These are phyloP conservation scores for Wickerhamiella musiphila DNA, from an alignment of 805 yeast genomes.

Conservation along the genomic window DNA sequence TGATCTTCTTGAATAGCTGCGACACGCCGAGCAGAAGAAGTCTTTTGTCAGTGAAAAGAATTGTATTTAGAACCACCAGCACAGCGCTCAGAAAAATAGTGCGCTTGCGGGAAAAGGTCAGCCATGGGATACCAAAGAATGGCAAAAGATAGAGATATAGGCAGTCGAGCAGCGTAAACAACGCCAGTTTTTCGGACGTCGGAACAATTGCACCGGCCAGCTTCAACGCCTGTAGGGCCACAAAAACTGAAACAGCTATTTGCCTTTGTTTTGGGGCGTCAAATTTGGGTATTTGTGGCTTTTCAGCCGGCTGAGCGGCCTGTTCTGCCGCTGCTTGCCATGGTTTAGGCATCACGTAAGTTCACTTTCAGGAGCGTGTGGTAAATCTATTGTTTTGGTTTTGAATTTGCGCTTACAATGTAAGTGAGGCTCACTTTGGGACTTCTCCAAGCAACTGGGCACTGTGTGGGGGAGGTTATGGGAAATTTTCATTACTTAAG, in stretches of 20 bases:
- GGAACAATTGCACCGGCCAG: constrained; percentile 47
- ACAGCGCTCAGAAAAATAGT: constrained; percentile 32
- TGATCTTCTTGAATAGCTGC: constrained; percentile 13
- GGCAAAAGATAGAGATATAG: constrained; percentile 55
- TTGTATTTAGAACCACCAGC: constrained; percentile 31
- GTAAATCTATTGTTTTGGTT: no score
- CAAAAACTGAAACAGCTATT: constrained; percentile 46
- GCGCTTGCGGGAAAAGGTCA: constrained; percentile 43
- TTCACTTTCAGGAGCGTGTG: no score
- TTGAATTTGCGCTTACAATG: no score
- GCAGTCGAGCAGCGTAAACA: constrained; percentile 54
- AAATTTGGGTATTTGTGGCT: no score
- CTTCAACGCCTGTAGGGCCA: constrained; percentile 74
- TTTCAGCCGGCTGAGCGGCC: no score
- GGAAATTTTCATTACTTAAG: no score
- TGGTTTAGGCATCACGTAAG: no score
- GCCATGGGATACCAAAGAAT: constrained; percentile 54
- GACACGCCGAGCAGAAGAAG: constrained; percentile 11
- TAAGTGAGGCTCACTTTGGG: no score
- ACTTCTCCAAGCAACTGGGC: no score
- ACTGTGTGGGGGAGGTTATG: no score
- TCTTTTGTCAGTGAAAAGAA: constrained; percentile 3
- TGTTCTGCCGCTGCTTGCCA: no score
- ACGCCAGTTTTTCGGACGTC: constrained; percentile 31
- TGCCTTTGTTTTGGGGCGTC: constrained; percentile 54